Evolutionary conservation across 202 grass and related monocot species (phyloP).

Genomic region (Setaria viridis): DNA sequence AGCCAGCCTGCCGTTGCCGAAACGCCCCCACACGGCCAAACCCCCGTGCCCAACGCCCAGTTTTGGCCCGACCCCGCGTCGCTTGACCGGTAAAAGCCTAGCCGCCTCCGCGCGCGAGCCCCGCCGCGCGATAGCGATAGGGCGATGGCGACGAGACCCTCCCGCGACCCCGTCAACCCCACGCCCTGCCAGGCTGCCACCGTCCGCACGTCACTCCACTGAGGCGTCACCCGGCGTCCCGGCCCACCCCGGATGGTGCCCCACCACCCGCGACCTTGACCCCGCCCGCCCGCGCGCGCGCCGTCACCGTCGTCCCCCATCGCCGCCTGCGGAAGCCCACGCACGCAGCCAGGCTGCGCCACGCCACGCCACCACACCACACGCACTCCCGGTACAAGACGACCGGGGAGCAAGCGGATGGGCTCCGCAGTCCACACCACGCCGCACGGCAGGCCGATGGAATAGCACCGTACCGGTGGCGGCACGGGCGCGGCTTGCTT

Average conservation of each 20-base stretch:
- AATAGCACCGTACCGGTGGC: neutral
- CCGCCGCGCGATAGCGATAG: neutral
- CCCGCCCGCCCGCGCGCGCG: neutral
- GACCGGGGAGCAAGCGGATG: neutral
- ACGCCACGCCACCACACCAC: neutral
- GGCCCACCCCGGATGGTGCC: neutral
- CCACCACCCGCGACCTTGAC: slow-evolving; percentile 46
- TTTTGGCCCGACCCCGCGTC: slow-evolving; percentile 23
- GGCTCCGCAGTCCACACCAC: neutral
- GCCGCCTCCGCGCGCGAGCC: neutral
- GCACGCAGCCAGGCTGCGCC: too few relatives aligned
- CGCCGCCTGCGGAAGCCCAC: neutral
- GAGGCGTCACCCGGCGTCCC: neutral
- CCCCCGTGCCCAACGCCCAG: neutral
- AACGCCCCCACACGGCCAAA: neutral
- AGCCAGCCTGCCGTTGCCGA: neutral
- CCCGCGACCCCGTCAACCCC: slow-evolving; percentile 42
- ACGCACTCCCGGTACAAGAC: neutral
- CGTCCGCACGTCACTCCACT: slow-evolving; percentile 39
- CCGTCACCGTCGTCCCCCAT: slow-evolving; percentile 34
- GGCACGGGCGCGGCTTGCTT: neutral
- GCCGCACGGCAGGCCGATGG: neutral
- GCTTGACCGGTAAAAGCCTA: slow-evolving; percentile 25
- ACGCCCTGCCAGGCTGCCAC: neutral
- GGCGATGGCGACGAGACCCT: slow-evolving; percentile 29